Evolutionary conservation across 2,329 filamentous ascomycete genomes (phyloP), one percentile per base, ranked within the genome.

Genomic region (Trichoderma koningiopsis): DNA sequence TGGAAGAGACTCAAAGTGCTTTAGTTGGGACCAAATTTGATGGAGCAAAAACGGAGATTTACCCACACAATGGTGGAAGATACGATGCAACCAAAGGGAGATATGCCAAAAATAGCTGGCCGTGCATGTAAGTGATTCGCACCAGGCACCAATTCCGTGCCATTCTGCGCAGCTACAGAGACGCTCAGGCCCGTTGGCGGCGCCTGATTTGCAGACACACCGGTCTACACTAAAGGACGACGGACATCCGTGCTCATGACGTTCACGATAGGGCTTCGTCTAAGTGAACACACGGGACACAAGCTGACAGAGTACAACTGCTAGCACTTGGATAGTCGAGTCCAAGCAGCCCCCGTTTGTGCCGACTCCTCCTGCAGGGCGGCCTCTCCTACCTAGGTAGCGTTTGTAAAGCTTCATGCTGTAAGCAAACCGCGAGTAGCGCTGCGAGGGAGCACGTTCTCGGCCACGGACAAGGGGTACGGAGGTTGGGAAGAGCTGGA

Each of bases 1-100:
- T 33, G 61, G 53, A 5, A 57, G 22, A 29, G 14, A 16, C 24
- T 22, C 47, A 11, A 29, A 22, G 19, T 43, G 31, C 27, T 29
- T 19, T 22, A 56, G 61, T 49, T 47, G 53, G 53, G 31, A 35
- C 8, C n/a, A 27, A 27, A 35, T 37, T 33, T n/a, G n/a, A 56
- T 37, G 64, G 59, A 59, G 37, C 40, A 52, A 22, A 43, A 56
- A 52, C 64, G 64, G 55, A 67, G 16, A 67, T 67, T 59, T 52
- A 52, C 29, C 64, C 64, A 59, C 63, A n/a, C 64, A 59, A 59
- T 40, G 7, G 59, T 40, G 58, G 53, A 53, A 67, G 58, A 67
- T 59, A 59, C 64, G 55, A 67, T 59, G 37, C 16, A n/a, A 7
- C 29, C 29, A 11, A 52, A 27, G 40, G 29, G 59, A 40, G 27